Evolutionary conservation across 1,139 yeast genomes (phyloP), one percentile per base, ranked within the genome.

Genomic region (Pichia cactophila): DNA sequence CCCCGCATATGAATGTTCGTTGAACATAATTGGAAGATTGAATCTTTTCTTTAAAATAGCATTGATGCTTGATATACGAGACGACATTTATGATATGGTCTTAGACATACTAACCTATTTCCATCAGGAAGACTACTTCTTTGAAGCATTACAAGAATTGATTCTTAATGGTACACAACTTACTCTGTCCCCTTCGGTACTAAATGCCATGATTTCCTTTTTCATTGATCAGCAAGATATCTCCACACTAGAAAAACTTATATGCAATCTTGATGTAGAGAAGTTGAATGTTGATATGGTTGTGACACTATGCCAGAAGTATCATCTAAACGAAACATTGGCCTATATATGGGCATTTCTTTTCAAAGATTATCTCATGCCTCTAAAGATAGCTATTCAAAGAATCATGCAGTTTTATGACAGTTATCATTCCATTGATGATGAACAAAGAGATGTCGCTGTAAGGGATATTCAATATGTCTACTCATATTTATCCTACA

Each of bases 201-300:
- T 86, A 55, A 78, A 78, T 56, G 73, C 70, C 16, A 70, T 88
- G 66, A 84, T 86, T 1, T 67, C 70, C 41, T 67, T 70, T 47
- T 80, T 78, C 56, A 71, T 75, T 0, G 54, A 65, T 0, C 57
- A 59, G 4, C 69, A 67, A 2, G 65, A 71, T 42, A 77, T 82
- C 1, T 73, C 72, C 4, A 61, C 69, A 1, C 69, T 88, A 23
- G 87, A 87, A 42, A 81, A 81, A 51, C 62, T 88, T 26, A 68
- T 88, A 16, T 83, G 94, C 57, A 66, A 78, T 11, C 64, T 88
- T 26, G 88, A 87, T 58, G 72, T 84, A 12, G 57, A 68, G 3
- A 72, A 79, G n/a, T 71, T 89, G 51, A 96, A 89, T 61, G 73
- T 88, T 42, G 95, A 89, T 64, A 64, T 83, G 33, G 79, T 92